A percentile compares a stretch with the other conserved stretches of the same genome.
Conservation (phyloP, 129 eudicot genomes). For the Artemisia argyi region DNA sequence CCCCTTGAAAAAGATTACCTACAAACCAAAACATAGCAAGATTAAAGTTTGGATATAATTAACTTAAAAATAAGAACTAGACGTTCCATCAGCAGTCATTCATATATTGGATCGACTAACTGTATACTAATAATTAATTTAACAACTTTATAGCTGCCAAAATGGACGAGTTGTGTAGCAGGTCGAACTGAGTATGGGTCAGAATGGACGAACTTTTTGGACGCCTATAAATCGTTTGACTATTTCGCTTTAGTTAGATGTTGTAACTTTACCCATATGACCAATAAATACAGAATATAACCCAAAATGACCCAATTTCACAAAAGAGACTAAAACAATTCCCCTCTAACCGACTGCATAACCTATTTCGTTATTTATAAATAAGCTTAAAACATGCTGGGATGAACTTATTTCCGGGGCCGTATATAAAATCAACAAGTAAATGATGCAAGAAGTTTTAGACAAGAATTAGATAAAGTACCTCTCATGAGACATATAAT, state of each 20-base stretch:
- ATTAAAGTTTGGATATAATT: slow-evolving; percentile 32
- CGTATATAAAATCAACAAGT: background rate
- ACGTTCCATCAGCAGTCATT: background rate
- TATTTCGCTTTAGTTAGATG: background rate
- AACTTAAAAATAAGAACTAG: background rate
- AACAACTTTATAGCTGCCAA: background rate
- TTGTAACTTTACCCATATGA: slow-evolving; percentile 1
- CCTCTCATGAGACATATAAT: slow-evolving; percentile 84
- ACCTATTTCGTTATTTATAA: background rate
- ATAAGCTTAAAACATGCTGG: background rate
- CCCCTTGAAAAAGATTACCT: slow-evolving; percentile 79
- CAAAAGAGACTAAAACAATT: background rate
- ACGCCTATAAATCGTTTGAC: background rate
- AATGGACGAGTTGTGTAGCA: no score
- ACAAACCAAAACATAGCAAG: slow-evolving; percentile 17
- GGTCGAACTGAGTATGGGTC: no score
- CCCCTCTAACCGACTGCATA: background rate
- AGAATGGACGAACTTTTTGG: no score
- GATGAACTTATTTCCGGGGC: slow-evolving; percentile 12
- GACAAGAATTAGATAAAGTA: slow-evolving; percentile 29
- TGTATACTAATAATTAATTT: background rate
- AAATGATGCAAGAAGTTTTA: background rate
- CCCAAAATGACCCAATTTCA: background rate
- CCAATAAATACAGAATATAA: background rate
- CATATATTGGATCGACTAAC: background rate